Conservation (phyloP, 2,329 filamentous ascomycete genomes). For the Scedosporium dehoogii region DNA sequence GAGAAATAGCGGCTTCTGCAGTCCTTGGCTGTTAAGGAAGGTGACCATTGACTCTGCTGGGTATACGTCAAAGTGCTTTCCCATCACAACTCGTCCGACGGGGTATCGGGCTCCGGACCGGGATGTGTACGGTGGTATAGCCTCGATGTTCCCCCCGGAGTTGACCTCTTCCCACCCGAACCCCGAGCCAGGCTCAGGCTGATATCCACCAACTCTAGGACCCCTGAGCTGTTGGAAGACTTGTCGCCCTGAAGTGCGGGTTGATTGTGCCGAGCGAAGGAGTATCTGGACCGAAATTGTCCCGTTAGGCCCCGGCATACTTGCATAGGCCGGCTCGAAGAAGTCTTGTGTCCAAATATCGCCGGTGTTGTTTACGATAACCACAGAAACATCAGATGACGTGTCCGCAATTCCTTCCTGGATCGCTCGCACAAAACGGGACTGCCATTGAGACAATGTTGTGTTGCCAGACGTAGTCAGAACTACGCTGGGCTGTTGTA, state of each 20-base stretch:
- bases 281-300: slow-evolving; percentile 22
- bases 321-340: slow-evolving; percentile 26
- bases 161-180: slow-evolving; percentile 13
- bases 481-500: slow-evolving; percentile 18
- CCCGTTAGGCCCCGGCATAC: slow-evolving; percentile 25
- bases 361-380: slow-evolving; percentile 13
- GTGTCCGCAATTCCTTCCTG: slow-evolving; percentile 8
- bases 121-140: slow-evolving; percentile 20
- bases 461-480: slow-evolving; percentile 13
- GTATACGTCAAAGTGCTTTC: slow-evolving; percentile 7
- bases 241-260: slow-evolving; percentile 18
- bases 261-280: slow-evolving; percentile 19
- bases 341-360: slow-evolving; percentile 30
- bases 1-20: slow-evolving; percentile 19
- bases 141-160: slow-evolving; percentile 24
- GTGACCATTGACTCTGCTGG: slow-evolving; percentile 13
- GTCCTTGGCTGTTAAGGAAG: slow-evolving; percentile 17
- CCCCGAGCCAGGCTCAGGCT: slow-evolving; percentile 13
- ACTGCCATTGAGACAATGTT: slow-evolving; percentile 3
- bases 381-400: slow-evolving; percentile 13
- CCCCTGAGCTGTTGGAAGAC: slow-evolving; percentile 22
- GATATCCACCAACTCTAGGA: slow-evolving; percentile 20
- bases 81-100: slow-evolving; percentile 10
- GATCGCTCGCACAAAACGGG: slow-evolving; percentile 14
- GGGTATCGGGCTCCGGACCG: slow-evolving; percentile 12